Base-by-base conservation (phyloP, 2,329 filamentous ascomycete genomes). In the Talaromyces pinophilus region DNA sequence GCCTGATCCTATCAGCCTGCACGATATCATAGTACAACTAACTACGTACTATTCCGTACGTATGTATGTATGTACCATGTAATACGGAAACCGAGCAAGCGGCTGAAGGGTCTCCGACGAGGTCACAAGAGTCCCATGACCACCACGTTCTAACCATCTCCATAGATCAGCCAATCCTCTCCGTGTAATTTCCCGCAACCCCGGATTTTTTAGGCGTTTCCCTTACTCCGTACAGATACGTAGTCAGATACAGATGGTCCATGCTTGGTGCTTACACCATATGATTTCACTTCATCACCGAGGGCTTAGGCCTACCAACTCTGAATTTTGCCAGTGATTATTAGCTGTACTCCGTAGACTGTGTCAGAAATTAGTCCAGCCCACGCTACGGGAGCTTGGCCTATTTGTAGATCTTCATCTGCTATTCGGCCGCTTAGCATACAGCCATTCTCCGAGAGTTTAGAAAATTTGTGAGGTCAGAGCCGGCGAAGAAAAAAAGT, bases 151-250 rank as follows among this genome's bases (percentile, higher is more conserved):
- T 40, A 57, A 22, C 54, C 50, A 6, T 35, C 8, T 19, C 2
- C 33, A 35, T 35, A 2, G 17, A 33, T 54, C 25, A 54, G 28
- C 25, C 48, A 54, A 55, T 55, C 28, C 33, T 40, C 33, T 38
- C 30, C 54, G 54, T 40, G 11, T 5, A 22, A 57, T 65, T 65
- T 60, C 48, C 55, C 28, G 55, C 55, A 54, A 65, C 63, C 63
- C 63, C 63, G 63, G 63, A 61, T 65, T 61, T 50, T 52, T 33
- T 22, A 19, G 17, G 7, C 10, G 19, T 44, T 17, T 64, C 17
- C 7, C 5, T 59, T 4, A 25, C 25, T 25, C 25, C 25, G 25
- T 25, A 25, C 25, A 25, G 25, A 25, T 25, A 25, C 25, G 3
- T 25, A 25, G 25, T 25, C 55, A 59, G 30, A 30, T 59, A 30